Evolutionary conservation across 129 eudicot species (phyloP).

Genomic region (Helichrysum umbraculigerum): DNA sequence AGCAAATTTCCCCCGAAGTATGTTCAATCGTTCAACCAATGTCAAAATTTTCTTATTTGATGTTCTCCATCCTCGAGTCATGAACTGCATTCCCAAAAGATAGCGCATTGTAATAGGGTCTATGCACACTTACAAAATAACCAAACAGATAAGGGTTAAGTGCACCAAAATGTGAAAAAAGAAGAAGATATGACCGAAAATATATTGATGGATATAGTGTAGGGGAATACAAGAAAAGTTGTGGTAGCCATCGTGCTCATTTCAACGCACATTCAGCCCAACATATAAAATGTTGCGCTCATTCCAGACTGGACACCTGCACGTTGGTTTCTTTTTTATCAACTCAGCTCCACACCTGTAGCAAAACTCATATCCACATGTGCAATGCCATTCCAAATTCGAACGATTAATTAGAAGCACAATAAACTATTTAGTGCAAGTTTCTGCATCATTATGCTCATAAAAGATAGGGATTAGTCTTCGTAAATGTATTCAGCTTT

Average conservation of each 20-base stretch:
- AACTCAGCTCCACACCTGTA: slow-evolving; percentile 32
- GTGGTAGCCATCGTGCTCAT: neutral
- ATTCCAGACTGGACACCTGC: slow-evolving; percentile 61
- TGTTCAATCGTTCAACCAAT: slow-evolving; percentile 43
- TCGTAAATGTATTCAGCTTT: no score
- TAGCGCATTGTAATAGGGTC: no score
- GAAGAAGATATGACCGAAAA: no score
- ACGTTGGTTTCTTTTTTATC: slow-evolving; percentile 61
- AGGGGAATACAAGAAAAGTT: no score
- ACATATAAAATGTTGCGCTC: slow-evolving; percentile 42
- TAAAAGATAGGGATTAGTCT: no score
- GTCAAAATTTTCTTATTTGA: slow-evolving; percentile 24
- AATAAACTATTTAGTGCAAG: neutral
- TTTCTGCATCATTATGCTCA: neutral
- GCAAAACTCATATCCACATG: slow-evolving; percentile 49
- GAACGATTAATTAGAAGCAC: neutral
- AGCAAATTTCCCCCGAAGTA: slow-evolving; percentile 43
- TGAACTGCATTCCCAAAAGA: slow-evolving; percentile 50
- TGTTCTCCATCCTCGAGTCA: slow-evolving; percentile 38
- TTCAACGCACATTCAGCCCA: neutral
- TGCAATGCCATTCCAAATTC: slow-evolving; percentile 24
- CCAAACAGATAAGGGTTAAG: no score
- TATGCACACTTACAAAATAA: no score
- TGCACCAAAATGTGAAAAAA: no score
- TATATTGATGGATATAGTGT: no score